These are phyloP conservation scores for Paralagenidium karlingii DNA, from an alignment of 352 stramenopile genomes.

Conservation along the genomic window DNA sequence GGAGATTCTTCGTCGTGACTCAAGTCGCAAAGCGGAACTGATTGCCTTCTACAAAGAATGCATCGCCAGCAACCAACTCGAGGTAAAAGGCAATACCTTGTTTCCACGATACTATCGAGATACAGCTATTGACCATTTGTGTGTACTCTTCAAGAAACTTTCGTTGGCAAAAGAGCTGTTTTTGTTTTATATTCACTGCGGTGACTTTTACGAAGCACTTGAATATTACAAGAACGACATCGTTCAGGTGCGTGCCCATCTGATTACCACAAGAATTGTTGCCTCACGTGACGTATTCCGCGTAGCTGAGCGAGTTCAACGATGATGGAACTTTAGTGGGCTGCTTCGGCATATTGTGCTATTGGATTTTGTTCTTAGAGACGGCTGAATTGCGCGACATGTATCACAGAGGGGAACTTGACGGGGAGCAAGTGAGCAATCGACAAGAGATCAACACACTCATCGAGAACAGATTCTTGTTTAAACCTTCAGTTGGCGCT, in stretches of 20 bases:
- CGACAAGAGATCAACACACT: constrained; percentile 16
- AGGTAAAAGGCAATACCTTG: constrained; percentile 17
- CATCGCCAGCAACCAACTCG: constrained; percentile 22
- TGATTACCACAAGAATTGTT: not conserved
- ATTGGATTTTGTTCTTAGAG: constrained; percentile 75
- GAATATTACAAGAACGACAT: constrained; percentile 67
- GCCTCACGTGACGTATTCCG: no score
- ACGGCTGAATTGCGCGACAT: constrained; percentile 45
- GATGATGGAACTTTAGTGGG: constrained; percentile 44
- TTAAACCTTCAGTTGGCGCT: constrained; percentile 49
- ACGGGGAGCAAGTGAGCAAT: not conserved
- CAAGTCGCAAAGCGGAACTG: constrained; percentile 31
- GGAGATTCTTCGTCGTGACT: constrained; percentile 53
- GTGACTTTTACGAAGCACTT: constrained; percentile 74
- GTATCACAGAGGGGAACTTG: not conserved
- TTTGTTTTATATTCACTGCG: constrained; percentile 47
- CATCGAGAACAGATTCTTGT: constrained; percentile 43
- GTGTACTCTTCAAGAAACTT: constrained; percentile 20
- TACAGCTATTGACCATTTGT: constrained; percentile 1
- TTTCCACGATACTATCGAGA: not conserved
- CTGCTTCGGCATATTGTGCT: constrained; percentile 69
- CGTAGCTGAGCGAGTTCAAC: constrained; percentile 23
- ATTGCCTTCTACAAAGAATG: constrained; percentile 39
- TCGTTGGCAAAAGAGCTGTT: constrained; percentile 63
- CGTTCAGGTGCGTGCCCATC: constrained; percentile 19